Percentiles rank a stretch among this genome's conserved stretches.
phyloP scores from a whole-genome alignment of 164 flowering plant genomes.

The grape (Vitis vinifera) region DNA sequence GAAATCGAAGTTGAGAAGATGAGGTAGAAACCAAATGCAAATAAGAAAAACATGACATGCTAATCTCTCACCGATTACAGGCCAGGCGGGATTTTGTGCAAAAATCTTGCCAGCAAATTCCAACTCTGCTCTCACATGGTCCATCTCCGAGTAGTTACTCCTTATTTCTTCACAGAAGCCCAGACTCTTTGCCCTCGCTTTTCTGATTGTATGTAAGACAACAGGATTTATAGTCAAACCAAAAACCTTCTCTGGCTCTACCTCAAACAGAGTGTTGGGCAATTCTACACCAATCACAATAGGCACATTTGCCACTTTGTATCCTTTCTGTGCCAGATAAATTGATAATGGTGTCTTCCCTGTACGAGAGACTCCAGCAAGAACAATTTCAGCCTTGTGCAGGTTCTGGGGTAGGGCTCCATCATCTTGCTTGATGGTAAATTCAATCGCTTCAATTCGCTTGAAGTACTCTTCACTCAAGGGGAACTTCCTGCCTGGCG shows the following conservation, averaged over 20 bases:
- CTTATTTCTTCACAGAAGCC: slow-evolving; percentile 43
- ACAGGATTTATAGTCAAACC: slow-evolving; percentile 74
- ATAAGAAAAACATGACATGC: background rate
- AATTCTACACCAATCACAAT: slow-evolving; percentile 68
- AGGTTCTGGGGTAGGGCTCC: slow-evolving; percentile 81
- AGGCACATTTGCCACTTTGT: slow-evolving; percentile 90
- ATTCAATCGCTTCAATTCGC: slow-evolving; percentile 85
- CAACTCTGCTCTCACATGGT: slow-evolving; percentile 69
- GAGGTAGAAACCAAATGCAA: background rate
- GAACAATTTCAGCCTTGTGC: slow-evolving; percentile 71
- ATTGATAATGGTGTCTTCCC: slow-evolving; percentile 91
- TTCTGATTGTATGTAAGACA: slow-evolving; percentile 69
- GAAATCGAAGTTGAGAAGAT: background rate
- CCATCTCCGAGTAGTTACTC: slow-evolving; percentile 77
- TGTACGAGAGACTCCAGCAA: slow-evolving; percentile 87
- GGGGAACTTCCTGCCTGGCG: slow-evolving; percentile 53
- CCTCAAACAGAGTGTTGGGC: slow-evolving; percentile 64
- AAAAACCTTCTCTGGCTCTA: slow-evolving; percentile 73
- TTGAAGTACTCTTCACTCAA: slow-evolving; percentile 72
- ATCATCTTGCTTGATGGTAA: slow-evolving; percentile 94
- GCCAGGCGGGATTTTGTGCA: slow-evolving; percentile 80
- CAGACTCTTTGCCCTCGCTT: slow-evolving; percentile 69
- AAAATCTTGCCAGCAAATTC: slow-evolving; percentile 63
- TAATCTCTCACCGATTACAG: slow-evolving; percentile 71
- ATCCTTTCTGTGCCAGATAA: slow-evolving; percentile 84